phyloP scores from a whole-genome alignment of 2,329 filamentous ascomycete species.

The Hymenoscyphus fraxineus region DNA sequence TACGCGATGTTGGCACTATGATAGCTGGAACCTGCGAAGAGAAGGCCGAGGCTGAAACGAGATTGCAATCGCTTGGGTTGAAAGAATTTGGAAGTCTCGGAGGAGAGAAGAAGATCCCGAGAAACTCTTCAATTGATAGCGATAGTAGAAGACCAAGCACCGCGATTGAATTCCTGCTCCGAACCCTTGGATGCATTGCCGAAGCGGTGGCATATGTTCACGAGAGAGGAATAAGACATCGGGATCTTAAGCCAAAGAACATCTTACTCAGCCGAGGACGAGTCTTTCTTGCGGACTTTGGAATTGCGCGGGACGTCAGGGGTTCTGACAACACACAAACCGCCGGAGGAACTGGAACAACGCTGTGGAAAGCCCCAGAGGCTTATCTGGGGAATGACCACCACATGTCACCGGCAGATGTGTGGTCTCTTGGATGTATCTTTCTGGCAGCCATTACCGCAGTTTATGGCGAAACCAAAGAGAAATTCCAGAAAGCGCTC shows the following conservation, averaged over 20 bases:
- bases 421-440: constrained; percentile 47
- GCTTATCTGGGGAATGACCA: constrained; percentile 38
- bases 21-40: constrained; percentile 40
- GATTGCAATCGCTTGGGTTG: constrained; percentile 40
- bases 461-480: constrained; percentile 40
- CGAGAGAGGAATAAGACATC: constrained; percentile 41
- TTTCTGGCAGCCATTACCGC: constrained; percentile 44
- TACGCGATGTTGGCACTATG: constrained; percentile 42
- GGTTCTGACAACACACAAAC: constrained; percentile 45
- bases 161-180: constrained; percentile 41
- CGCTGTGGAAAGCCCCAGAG: constrained; percentile 46
- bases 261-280: constrained; percentile 44
- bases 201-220: constrained; percentile 26
- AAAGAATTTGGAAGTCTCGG: constrained; percentile 18
- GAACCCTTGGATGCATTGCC: constrained; percentile 43
- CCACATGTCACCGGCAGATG: constrained; percentile 46
- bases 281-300: constrained; percentile 49
- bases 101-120: neutral
- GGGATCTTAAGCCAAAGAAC: constrained; percentile 47
- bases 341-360: constrained; percentile 38
- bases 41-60: constrained; percentile 37
- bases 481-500: constrained; percentile 39
- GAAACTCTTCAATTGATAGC: neutral
- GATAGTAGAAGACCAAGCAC: constrained; percentile 24
- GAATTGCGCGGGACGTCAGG: constrained; percentile 46